Percentiles rank a stretch among this genome's conserved stretches.
These are phyloP conservation scores for Marasmius oreades DNA, from an alignment of 1,284 basidiomycete species.

Conservation along the genomic window DNA sequence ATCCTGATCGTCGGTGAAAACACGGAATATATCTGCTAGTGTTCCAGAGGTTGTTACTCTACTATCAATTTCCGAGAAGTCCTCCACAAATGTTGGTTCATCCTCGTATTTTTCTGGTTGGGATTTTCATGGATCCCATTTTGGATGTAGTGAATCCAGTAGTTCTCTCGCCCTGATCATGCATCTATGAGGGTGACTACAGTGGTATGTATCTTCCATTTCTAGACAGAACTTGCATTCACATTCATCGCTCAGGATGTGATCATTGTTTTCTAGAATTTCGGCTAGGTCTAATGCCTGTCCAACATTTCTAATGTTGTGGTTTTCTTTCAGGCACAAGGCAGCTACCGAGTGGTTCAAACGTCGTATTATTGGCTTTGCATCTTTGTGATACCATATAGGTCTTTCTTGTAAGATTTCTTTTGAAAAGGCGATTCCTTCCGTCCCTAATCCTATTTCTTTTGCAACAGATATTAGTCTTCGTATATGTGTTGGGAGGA, in stretches of 20 bases:
- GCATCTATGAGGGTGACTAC: conserved; percentile 10
- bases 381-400: conserved; percentile 24
- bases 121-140: conserved; percentile 13
- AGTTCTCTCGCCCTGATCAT: conserved; percentile 4
- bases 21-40: too few relatives aligned
- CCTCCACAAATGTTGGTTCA: background rate
- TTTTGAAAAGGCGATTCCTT: conserved; percentile 14
- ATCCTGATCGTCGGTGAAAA: too few relatives aligned
- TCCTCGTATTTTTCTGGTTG: conserved; percentile 11
- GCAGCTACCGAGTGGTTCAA: conserved; percentile 5
- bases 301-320: conserved; percentile 13
- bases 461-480: conserved; percentile 13
- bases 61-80: conserved; percentile 1
- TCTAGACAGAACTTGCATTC: background rate
- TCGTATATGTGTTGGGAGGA: conserved; percentile 14
- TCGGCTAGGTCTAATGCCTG: conserved; percentile 2
- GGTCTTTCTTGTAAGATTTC: conserved; percentile 16
- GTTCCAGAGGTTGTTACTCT: conserved; percentile 5
- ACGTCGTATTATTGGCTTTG: background rate
- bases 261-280: background rate
- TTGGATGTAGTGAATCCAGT: conserved; percentile 5
- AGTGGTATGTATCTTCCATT: background rate
- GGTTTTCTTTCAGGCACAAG: conserved; percentile 11
- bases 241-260: background rate
- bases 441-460: conserved; percentile 17